Conservation (phyloP, 331 rosid species). For the Malus hybrid region DNA sequence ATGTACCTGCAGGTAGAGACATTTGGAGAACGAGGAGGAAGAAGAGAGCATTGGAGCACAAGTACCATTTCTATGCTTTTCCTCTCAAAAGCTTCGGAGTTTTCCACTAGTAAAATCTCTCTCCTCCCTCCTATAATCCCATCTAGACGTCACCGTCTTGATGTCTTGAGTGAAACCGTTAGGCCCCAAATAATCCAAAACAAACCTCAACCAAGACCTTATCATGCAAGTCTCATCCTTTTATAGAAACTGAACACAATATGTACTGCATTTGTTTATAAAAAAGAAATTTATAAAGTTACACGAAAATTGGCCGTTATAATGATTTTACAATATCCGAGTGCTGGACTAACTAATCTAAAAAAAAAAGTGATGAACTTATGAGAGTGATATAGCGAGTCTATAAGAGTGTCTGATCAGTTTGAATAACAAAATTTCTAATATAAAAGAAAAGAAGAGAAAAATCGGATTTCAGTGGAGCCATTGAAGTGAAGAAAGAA, state of each 20-base stretch:
- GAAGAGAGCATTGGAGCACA: constrained; percentile 27
- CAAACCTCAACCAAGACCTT: neutral
- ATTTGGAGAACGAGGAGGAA: constrained; percentile 15
- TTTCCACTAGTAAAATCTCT: neutral
- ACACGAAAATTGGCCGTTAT: neutral
- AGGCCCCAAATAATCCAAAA: neutral
- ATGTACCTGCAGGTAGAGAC: constrained; percentile 41
- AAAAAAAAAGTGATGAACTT: too few relatives aligned
- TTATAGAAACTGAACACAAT: neutral
- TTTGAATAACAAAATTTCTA: too few relatives aligned
- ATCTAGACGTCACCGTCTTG: constrained; percentile 23
- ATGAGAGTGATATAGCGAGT: neutral
- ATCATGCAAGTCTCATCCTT: neutral
- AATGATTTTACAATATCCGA: too few relatives aligned
- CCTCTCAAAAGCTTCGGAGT: neutral
- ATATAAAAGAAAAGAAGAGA: too few relatives aligned
- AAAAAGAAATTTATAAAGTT: too few relatives aligned
- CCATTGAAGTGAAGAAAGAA: neutral
- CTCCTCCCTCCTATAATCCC: constrained; percentile 5
- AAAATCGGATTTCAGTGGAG: neutral
- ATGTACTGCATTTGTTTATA: neutral
- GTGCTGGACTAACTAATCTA: too few relatives aligned
- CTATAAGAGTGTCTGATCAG: too few relatives aligned
- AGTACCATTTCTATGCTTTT: constrained; percentile 42
- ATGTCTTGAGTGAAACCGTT: neutral